A percentile compares a stretch with the other conserved stretches of the same genome.
These are phyloP conservation scores for Auriscalpium vulgare DNA, from an alignment of 768 basidiomycete species.

Conservation along the genomic window DNA sequence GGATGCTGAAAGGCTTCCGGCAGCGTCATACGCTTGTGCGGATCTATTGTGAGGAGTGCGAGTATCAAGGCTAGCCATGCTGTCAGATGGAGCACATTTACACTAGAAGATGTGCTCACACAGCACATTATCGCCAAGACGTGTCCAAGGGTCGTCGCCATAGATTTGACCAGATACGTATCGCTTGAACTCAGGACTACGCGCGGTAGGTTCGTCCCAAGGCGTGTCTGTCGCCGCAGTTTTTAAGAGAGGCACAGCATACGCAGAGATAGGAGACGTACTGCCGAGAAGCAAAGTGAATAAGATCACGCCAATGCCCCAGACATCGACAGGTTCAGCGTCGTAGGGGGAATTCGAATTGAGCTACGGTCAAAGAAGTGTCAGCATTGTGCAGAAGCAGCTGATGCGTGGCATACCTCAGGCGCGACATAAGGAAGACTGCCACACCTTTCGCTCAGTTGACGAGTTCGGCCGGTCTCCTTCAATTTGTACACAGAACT, in stretches of 20 bases:
- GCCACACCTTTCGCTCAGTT: conserved; percentile 77
- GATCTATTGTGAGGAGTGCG: conserved; percentile 66
- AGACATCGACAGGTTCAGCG: conserved; percentile 91
- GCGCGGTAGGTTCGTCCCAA: conserved; percentile 87
- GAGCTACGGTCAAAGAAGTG: conserved; percentile 36
- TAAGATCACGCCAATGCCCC: conserved; percentile 93
- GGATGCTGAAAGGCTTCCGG: conserved; percentile 48
- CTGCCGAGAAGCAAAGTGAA: conserved; percentile 89
- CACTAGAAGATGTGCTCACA: conserved; percentile 38
- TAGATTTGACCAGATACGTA: conserved; percentile 73
- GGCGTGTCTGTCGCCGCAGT: conserved; percentile 68
- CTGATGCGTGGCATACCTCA: conserved; percentile 46
- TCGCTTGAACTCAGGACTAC: conserved; percentile 72
- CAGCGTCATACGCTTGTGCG: conserved; percentile 59
- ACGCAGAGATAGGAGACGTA: conserved; percentile 31
- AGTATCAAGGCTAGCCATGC: conserved; percentile 56
- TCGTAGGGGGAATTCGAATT: conserved; percentile 60
- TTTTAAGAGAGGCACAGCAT: background rate
- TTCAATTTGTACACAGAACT: conserved; percentile 87
- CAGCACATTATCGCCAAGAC: conserved; percentile 45
- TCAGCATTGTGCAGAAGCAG: background rate
- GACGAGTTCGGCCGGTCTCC: conserved; percentile 65
- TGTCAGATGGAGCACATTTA: too few species aligned
- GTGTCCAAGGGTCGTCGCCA: conserved; percentile 70
- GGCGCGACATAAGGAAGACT: conserved; percentile 93